Conservation (phyloP, 2,329 filamentous ascomycete genomes). For the Cryphonectria nitschkei region DNA sequence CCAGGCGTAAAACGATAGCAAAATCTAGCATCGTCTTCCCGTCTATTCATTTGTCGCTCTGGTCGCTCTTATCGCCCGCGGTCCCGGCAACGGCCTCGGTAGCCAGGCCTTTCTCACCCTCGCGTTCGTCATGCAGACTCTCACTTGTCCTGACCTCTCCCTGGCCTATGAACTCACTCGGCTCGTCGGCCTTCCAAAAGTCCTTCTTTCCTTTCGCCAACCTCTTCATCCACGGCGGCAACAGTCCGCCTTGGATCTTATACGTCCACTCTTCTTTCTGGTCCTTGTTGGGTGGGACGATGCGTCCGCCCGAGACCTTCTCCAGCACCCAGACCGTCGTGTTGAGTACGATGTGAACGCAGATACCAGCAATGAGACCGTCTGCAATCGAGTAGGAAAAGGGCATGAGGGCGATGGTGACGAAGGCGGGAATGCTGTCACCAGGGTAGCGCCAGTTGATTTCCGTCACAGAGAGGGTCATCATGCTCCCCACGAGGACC, state of each 20-base stretch:
- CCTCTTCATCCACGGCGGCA: constrained; percentile 72
- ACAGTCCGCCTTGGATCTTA: constrained; percentile 72
- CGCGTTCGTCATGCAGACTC: constrained; percentile 8
- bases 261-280: constrained; percentile 82
- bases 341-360: constrained; percentile 78
- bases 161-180: constrained; percentile 20
- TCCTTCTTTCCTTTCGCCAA: constrained; percentile 68
- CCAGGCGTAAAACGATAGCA: neutral
- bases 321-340: constrained; percentile 70
- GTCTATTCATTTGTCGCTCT: constrained; percentile 6
- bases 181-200: constrained; percentile 64
- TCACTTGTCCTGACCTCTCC: constrained; percentile 15
- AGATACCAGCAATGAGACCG: constrained; percentile 79
- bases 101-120: constrained; percentile 19
- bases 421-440: constrained; percentile 81
- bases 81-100: constrained; percentile 17
- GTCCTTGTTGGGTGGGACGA: constrained; percentile 75
- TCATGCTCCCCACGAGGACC: constrained; percentile 85
- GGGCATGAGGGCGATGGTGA: constrained; percentile 84
- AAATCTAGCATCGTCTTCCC: neutral
- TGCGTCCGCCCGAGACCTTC: constrained; percentile 66
- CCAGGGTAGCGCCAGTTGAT: constrained; percentile 91
- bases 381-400: constrained; percentile 90
- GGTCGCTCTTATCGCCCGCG: neutral
- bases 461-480: constrained; percentile 76